Base-by-base conservation (phyloP, 495 filamentous ascomycete genomes). In the Echria macrotheca region DNA sequence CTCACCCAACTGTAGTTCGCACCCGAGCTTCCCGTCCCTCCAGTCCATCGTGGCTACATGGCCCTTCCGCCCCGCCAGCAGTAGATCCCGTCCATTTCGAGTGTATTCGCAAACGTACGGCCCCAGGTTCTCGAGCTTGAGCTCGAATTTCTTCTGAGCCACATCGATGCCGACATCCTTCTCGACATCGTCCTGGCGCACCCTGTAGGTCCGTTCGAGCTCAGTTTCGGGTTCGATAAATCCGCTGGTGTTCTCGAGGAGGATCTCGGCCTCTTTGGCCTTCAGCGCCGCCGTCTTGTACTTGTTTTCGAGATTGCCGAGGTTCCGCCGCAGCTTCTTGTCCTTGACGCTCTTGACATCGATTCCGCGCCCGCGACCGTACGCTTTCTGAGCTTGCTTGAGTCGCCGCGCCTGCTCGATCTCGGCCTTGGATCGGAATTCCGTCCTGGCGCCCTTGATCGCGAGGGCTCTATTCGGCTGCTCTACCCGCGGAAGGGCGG, bases 21-120 rank as follows among this genome's bases (percentile, higher is more conserved):
- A 95, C 3, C 86, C 87, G 31, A 97, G 66, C 58, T 87, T 95
- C 10, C 90, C 94, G 49, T 85, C 81, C 50, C 93, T 77, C 93
- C 93, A 98, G 68, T 98, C 91, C 81, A 96, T 93, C 2, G 86
- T 90, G 49, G 93, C 91, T 57, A 98, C 73, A 84, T 98, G 93
- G 12, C 93, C 93, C 68, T 95, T 96, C 43, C 88, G 72, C 22
- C 93, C 91, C 44, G 85, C 90, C 39, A 98, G 67, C 29, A 98
- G 69, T 22, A 98, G 67, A 53, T 90, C 80, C 48, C 86, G 78
- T 14, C 93, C 93, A 60, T 95, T 96, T 25, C 89, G 75, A 8
- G 87, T 89, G 65, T 95, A 98, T 41, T 96, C 90, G 52, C 76
- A 80, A 5, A 80, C 70, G 55, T 98, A 98, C 22, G 91, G 93